These are phyloP conservation scores for Astragalus membranaceus DNA, from an alignment of 306 rosid species.

Conservation along the genomic window DNA sequence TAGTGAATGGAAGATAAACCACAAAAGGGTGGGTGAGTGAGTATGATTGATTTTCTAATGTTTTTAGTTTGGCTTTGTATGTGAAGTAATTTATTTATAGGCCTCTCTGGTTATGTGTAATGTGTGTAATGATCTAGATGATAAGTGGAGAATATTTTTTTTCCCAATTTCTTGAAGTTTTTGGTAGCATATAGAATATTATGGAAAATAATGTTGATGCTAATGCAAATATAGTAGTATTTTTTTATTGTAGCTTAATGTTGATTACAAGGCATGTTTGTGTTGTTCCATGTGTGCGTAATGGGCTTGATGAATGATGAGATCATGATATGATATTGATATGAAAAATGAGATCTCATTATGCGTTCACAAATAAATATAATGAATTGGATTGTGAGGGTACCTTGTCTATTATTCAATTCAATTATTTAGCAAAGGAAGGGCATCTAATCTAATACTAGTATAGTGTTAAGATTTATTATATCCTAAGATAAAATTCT, in stretches of 20 bases:
- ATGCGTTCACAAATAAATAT: neutral
- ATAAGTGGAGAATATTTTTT: neutral
- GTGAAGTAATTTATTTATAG: neutral
- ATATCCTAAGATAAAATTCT: neutral
- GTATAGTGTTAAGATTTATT: neutral
- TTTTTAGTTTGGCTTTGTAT: neutral
- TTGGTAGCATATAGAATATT: neutral
- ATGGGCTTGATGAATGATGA: neutral
- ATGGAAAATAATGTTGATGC: neutral
- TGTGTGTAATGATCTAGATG: neutral
- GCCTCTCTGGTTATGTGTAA: neutral
- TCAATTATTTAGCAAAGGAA: neutral
- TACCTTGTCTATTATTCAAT: constrained; percentile 6
- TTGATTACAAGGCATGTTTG: neutral
- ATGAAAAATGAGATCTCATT: constrained; percentile 27
- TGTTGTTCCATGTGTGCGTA: neutral
- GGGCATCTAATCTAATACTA: neutral
- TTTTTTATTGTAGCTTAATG: too few relatives aligned
- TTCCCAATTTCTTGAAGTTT: neutral
- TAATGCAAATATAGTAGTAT: too few relatives aligned
- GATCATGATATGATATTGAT: neutral
- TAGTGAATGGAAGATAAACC: neutral
- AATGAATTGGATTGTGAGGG: neutral
- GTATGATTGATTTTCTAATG: neutral
- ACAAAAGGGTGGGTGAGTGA: too few relatives aligned